phyloP scores from a whole-genome alignment of 805 yeast species.

The Wickerhamomyces bisporus region DNA sequence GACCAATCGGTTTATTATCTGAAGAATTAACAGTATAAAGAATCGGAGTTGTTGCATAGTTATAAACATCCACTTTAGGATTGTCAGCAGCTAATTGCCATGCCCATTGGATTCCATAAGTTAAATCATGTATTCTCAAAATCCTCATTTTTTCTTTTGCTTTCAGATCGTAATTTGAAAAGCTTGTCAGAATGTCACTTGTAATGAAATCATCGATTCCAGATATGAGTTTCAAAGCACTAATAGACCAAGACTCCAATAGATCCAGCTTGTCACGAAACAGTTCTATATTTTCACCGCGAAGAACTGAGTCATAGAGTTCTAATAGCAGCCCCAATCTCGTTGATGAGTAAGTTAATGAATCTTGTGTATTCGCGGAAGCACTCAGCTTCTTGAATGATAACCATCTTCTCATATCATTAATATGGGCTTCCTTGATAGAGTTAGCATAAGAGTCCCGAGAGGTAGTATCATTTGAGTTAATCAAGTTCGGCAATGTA shows the following conservation, averaged over 20 bases:
- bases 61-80: conserved; percentile 14
- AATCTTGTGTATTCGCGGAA: conserved; percentile 8
- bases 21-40: conserved; percentile 8
- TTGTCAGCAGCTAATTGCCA: conserved; percentile 25
- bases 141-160: conserved; percentile 12
- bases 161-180: conserved; percentile 17
- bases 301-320: conserved; percentile 13
- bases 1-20: conserved; percentile 15
- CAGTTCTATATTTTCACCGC: conserved; percentile 1
- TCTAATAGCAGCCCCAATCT: conserved; percentile 17
- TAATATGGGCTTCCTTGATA: conserved; percentile 11
- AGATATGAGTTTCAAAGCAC: conserved; percentile 17
- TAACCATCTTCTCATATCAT: conserved; percentile 18
- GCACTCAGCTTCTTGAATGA: conserved; percentile 8
- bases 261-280: conserved; percentile 9
- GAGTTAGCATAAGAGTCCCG: conserved; percentile 7
- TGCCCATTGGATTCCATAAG: conserved; percentile 17
- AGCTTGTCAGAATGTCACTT: conserved; percentile 13
- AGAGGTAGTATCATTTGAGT: too few relatives aligned
- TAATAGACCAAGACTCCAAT: conserved; percentile 17
- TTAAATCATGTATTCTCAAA: conserved; percentile 9
- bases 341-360: conserved; percentile 12
- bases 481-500: neutral
- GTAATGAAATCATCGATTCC: conserved; percentile 12
- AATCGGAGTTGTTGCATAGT: conserved; percentile 14